Base-by-base conservation (phyloP, 164 flowering plant genomes). In the Annona cherimola region DNA sequence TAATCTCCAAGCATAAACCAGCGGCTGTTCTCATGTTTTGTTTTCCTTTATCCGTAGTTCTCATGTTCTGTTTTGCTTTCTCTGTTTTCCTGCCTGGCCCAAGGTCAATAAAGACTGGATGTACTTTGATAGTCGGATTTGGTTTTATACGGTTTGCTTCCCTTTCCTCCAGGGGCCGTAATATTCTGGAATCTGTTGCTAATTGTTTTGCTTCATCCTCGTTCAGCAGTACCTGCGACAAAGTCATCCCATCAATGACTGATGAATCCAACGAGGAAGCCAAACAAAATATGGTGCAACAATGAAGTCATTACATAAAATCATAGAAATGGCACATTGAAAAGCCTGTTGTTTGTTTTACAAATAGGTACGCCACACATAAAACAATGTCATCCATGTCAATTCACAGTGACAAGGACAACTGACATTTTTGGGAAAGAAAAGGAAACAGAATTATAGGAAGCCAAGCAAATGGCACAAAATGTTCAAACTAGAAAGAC, bases 1-100 rank as follows among this genome's bases (percentile, higher is more conserved):
- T 93, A 41, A 93, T 83, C 79, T 93, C 96, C 85, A 96, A 81
- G 84, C 95, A 87, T 60, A 96, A 20, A 42, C 96, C 90, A 45
- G 60, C 86, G 19, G 63, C 44, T 5, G 61, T 81, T 74, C 79
- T 75, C 71, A 61, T 84, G 57, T 50, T 50, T 16, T 50, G 57
- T 50, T 5, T 50, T 50, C 57, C 57, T 50, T 16, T 5, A 6
- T 50, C 57, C 14, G 57, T 2, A 6, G n/a, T n/a, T n/a, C n/a
- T n/a, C n/a, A n/a, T n/a, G 73, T 65, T 80, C 3, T 64, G 66
- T 77, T 82, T 89, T 42, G 67, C 78, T 79, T 76, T 86, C 19
- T 41, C 63, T 19, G 84, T 75, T 69, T 80, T 87, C 80, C 69
- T 82, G 3, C 62, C 74, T 14, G 81, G 85, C 50, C 90, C 90